phyloP scores from a whole-genome alignment of 306 rosid species.

The Boehmeria nivea region DNA sequence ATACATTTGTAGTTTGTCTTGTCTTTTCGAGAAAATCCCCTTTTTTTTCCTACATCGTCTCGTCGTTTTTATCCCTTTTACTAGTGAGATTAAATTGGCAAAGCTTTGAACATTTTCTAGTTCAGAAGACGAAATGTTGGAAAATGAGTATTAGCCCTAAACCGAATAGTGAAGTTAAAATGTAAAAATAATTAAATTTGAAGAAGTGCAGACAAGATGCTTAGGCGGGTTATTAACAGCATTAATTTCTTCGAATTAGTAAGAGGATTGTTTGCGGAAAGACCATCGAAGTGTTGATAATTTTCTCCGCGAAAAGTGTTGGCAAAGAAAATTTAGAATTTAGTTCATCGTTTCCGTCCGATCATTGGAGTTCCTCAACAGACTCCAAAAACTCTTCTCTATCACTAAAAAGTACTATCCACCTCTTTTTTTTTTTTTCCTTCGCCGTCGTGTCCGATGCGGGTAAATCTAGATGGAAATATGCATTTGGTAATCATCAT shows the following conservation, averaged over 20 bases:
- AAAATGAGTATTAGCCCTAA: too few relatives aligned
- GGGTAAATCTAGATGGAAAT: constrained; percentile 30
- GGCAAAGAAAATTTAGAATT: not conserved
- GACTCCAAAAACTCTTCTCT: constrained; percentile 25
- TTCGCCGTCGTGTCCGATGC: constrained; percentile 33
- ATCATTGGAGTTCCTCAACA: constrained; percentile 16
- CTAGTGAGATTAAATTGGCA: too few relatives aligned
- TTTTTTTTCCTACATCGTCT: too few relatives aligned
- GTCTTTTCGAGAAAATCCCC: too few relatives aligned
- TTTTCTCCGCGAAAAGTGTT: not conserved
- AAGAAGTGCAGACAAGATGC: not conserved
- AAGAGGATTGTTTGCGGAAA: not conserved
- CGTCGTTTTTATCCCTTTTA: not conserved
- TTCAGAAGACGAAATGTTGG: too few relatives aligned
- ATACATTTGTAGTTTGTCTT: too few relatives aligned
- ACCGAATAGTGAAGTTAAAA: constrained; percentile 16
- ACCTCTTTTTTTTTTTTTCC: constrained; percentile 41
- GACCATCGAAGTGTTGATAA: too few relatives aligned
- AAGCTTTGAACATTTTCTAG: too few relatives aligned
- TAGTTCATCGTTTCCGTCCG: constrained; percentile 14
- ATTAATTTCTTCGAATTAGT: not conserved
- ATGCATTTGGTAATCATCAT: not conserved
- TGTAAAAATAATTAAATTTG: not conserved
- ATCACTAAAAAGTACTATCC: too few relatives aligned
- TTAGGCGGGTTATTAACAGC: constrained; percentile 5